Conservation (phyloP, 2,329 filamentous ascomycete species). For the Nannizziopsis barbatae region DNA sequence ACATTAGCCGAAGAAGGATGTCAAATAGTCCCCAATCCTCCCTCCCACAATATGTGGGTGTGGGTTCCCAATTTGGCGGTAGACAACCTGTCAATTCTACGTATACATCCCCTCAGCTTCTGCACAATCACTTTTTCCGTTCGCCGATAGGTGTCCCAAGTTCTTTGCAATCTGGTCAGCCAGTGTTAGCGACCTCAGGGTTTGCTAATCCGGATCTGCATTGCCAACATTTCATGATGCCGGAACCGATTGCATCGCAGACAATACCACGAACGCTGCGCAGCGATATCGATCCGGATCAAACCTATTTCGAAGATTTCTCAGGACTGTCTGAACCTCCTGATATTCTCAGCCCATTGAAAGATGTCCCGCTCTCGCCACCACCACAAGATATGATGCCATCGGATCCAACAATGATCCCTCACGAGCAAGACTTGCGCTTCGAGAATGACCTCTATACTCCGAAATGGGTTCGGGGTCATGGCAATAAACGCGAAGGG, state of each 20-base stretch:
- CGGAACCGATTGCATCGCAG: constrained; percentile 4
- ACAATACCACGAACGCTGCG: constrained; percentile 46
- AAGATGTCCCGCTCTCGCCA: constrained; percentile 61
- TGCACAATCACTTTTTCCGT: not conserved
- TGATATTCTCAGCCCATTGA: constrained; percentile 63
- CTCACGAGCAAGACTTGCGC: constrained; percentile 66
- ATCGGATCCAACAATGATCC: constrained; percentile 60
- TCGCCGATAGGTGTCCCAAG: not conserved
- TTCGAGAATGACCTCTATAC: constrained; percentile 77
- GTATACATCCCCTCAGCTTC: not conserved
- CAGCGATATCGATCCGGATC: constrained; percentile 61
- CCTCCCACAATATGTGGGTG: not conserved
- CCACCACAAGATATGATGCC: constrained; percentile 75
- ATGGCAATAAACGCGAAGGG: constrained; percentile 76
- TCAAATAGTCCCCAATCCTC: not conserved
- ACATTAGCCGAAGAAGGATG: constrained; percentile 4
- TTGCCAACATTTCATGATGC: not conserved
- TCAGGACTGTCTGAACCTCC: constrained; percentile 63
- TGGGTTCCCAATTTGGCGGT: not conserved
- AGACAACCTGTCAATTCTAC: not conserved
- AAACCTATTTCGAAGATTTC: constrained; percentile 47
- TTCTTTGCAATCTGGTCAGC: not conserved
- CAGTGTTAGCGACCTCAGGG: not conserved
- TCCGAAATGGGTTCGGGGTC: constrained; percentile 70
- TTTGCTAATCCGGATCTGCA: not conserved